Evolutionary conservation across 2,329 filamentous ascomycete genomes (phyloP).

Genomic region (Rhinocladiella mackenziei): DNA sequence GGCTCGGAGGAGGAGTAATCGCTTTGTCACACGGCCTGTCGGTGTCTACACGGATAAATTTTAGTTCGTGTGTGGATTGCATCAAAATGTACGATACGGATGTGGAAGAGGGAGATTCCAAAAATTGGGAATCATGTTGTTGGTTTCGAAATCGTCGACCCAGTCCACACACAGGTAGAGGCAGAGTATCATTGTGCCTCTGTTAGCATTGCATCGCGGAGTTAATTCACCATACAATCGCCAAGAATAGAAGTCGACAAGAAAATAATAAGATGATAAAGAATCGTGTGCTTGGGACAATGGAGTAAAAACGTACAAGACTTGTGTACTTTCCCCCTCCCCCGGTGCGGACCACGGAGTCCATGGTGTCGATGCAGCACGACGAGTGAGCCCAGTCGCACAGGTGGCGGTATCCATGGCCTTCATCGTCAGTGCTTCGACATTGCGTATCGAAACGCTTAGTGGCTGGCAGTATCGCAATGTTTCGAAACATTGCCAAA

Average conservation of each 20-base stretch:
- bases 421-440: too few species aligned
- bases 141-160: too few species aligned
- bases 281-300: neutral
- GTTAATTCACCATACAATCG: too few species aligned
- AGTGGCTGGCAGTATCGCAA: too few species aligned
- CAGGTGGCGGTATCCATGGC: slow-evolving; percentile 4
- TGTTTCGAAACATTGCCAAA: too few species aligned
- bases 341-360: neutral
- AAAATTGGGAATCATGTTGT: neutral
- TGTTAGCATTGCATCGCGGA: too few species aligned
- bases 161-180: too few species aligned
- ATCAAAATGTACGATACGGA: neutral
- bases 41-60: slow-evolving; percentile 23
- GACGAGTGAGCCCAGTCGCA: slow-evolving; percentile 5
- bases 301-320: neutral
- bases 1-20: slow-evolving; percentile 21
- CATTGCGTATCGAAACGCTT: too few species aligned
- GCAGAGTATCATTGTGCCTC: too few species aligned
- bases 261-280: too few species aligned
- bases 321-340: neutral
- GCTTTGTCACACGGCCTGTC: slow-evolving; percentile 24
- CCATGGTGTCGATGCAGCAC: slow-evolving; percentile 7
- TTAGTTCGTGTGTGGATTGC: slow-evolving; percentile 2
- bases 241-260: too few species aligned
- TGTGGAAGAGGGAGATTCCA: neutral